Percentiles rank a stretch among this genome's conserved stretches.
Evolutionary conservation across 2,329 filamentous ascomycete genomes (phyloP).

Genomic region (Neofusicoccum kwambonambiense): DNA sequence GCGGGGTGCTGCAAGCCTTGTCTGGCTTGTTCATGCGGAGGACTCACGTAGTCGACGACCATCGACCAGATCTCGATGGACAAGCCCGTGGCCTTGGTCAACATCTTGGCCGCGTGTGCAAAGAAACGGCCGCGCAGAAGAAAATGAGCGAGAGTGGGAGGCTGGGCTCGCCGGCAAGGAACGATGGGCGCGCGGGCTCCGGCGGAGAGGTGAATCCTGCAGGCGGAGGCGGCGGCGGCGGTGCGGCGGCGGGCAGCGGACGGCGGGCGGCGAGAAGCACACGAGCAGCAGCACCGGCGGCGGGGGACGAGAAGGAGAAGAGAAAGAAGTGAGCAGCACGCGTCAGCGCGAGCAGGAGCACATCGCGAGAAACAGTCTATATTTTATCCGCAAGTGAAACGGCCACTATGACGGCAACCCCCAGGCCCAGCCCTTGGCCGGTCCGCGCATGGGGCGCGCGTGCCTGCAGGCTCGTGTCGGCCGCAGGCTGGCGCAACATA

Average conservation of each 20-base stretch:
- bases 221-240: neutral
- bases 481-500: neutral
- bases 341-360: neutral
- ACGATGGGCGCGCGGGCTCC: neutral
- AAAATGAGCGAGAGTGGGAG: neutral
- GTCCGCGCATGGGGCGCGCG: neutral
- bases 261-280: neutral
- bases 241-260: neutral
- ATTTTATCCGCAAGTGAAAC: constrained; percentile 14
- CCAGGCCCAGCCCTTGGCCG: constrained; percentile 1
- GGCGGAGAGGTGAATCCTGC: neutral
- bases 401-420: neutral
- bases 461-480: constrained; percentile 1
- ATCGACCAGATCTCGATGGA: constrained; percentile 32
- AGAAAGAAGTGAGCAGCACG: neutral
- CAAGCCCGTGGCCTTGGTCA: constrained; percentile 34
- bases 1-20: constrained; percentile 18
- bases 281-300: neutral
- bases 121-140: neutral
- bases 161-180: neutral
- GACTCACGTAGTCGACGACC: constrained; percentile 18
- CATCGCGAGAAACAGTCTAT: neutral
- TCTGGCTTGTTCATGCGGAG: neutral
- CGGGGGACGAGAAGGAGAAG: neutral
- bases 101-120: constrained; percentile 26